These are phyloP conservation scores for Daldinia sp. DNA, from an alignment of 2,329 filamentous ascomycete species.

Conservation along the genomic window DNA sequence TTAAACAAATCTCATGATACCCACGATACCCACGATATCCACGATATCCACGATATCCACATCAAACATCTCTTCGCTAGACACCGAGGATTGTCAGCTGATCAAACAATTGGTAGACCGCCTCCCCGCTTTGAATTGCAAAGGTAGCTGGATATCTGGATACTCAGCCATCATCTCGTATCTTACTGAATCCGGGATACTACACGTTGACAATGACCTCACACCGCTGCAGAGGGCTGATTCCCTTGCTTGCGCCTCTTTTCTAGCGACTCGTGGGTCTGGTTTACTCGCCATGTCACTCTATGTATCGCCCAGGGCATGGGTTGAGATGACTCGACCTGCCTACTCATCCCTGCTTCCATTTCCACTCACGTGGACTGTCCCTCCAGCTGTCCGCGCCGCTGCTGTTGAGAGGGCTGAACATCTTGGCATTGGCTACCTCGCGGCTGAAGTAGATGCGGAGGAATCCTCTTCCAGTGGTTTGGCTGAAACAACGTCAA, in stretches of 20 bases:
- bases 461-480: slow-evolving; percentile 45
- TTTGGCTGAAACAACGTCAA: slow-evolving; percentile 46
- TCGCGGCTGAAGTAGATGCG: slow-evolving; percentile 66
- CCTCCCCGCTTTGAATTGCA: slow-evolving; percentile 63
- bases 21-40: no score
- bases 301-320: slow-evolving; percentile 91
- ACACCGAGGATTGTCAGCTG: slow-evolving; percentile 31
- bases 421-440: slow-evolving; percentile 71
- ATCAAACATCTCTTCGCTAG: slow-evolving; percentile 6
- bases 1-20: slow-evolving; percentile 32
- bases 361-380: slow-evolving; percentile 88
- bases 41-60: no score
- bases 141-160: slow-evolving; percentile 64
- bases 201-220: slow-evolving; percentile 53
- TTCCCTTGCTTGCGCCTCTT: slow-evolving; percentile 66
- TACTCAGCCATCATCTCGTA: slow-evolving; percentile 69
- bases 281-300: slow-evolving; percentile 85
- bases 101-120: slow-evolving; percentile 52
- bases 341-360: slow-evolving; percentile 81
- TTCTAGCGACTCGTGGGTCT: slow-evolving; percentile 77
- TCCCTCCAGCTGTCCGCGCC: slow-evolving; percentile 76
- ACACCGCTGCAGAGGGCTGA: slow-evolving; percentile 55
- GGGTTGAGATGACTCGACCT: slow-evolving; percentile 77
- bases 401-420: slow-evolving; percentile 75
- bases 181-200: slow-evolving; percentile 50